Percentiles rank a stretch among this genome's conserved stretches.
Conservation (phyloP, 768 basidiomycete genomes). For the Steccherinum ochraceum region DNA sequence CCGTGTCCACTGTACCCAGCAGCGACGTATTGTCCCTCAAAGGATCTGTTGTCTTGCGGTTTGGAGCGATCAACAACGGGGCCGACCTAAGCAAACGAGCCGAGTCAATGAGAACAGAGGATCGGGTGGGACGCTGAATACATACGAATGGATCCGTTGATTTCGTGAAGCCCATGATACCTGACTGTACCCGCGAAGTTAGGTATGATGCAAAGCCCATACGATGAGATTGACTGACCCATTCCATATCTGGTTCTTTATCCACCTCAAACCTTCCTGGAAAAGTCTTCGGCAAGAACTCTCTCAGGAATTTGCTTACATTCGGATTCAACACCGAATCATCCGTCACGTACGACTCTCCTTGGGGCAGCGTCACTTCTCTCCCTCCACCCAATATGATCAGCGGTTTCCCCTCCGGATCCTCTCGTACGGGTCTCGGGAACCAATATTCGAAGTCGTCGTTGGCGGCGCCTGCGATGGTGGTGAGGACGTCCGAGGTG, state of each 20-base stretch:
- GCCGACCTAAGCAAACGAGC: slow-evolving; percentile 43
- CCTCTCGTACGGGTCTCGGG: slow-evolving; percentile 42
- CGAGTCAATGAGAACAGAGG: too few relatives aligned
- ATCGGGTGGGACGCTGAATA: too few relatives aligned
- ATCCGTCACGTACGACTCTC: slow-evolving; percentile 47
- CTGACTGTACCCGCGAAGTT: too few relatives aligned
- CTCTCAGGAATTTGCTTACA: slow-evolving; percentile 45
- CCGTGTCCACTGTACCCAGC: slow-evolving; percentile 77
- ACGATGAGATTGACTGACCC: slow-evolving; percentile 41
- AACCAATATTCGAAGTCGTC: slow-evolving; percentile 75
- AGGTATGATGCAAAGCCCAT: too few relatives aligned
- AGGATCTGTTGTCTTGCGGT: slow-evolving; percentile 16
- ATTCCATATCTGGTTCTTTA: slow-evolving; percentile 64
- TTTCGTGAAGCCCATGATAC: slow-evolving; percentile 74
- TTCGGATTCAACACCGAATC: slow-evolving; percentile 46
- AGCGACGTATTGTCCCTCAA: slow-evolving; percentile 60
- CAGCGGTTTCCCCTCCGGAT: slow-evolving; percentile 34
- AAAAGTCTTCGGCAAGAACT: slow-evolving; percentile 54
- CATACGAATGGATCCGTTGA: slow-evolving; percentile 62
- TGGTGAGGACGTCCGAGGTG: slow-evolving; percentile 30
- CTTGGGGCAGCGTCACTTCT: slow-evolving; percentile 29
- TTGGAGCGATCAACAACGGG: slow-evolving; percentile 36
- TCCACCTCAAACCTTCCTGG: slow-evolving; percentile 42
- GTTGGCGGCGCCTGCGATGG: slow-evolving; percentile 31
- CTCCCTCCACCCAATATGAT: slow-evolving; percentile 72